Percentiles rank a stretch among this genome's conserved stretches.
Evolutionary conservation across 495 filamentous ascomycete species (phyloP).

Genomic region (Apodospora peruviana): DNA sequence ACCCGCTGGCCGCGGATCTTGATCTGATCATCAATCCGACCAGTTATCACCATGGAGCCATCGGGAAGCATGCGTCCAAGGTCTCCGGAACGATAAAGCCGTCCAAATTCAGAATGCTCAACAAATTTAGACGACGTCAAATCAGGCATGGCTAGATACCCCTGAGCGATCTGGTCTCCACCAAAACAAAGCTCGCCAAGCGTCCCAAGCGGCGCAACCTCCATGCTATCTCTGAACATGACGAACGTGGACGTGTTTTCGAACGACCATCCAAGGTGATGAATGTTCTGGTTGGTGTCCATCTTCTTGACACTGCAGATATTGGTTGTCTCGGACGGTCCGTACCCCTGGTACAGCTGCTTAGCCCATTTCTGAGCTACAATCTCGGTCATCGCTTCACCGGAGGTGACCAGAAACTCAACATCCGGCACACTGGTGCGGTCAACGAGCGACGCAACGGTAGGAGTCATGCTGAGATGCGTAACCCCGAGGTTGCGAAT

Average conservation of each 20-base stretch:
- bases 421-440: slow-evolving; percentile 59
- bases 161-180: slow-evolving; percentile 71
- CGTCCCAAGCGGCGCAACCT: slow-evolving; percentile 56
- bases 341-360: slow-evolving; percentile 69
- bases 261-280: slow-evolving; percentile 58
- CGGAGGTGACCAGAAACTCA: slow-evolving; percentile 61
- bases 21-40: slow-evolving; percentile 72
- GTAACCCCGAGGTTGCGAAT: slow-evolving; percentile 57
- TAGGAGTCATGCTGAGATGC: slow-evolving; percentile 74
- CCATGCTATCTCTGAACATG: slow-evolving; percentile 34
- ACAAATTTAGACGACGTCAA: slow-evolving; percentile 57
- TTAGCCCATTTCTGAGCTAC: slow-evolving; percentile 62
- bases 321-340: slow-evolving; percentile 67
- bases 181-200: slow-evolving; percentile 78
- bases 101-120: slow-evolving; percentile 57
- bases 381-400: slow-evolving; percentile 62
- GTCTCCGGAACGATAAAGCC: slow-evolving; percentile 67
- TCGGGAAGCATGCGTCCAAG: slow-evolving; percentile 65
- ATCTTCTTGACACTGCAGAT: slow-evolving; percentile 61
- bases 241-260: slow-evolving; percentile 69
- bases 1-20: slow-evolving; percentile 77
- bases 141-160: slow-evolving; percentile 57
- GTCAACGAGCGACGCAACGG: slow-evolving; percentile 61
- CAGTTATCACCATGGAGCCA: slow-evolving; percentile 64
- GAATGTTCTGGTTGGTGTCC: slow-evolving; percentile 44